Evolutionary conservation across 768 basidiomycete species (phyloP).

Genomic region (Russula virescens): DNA sequence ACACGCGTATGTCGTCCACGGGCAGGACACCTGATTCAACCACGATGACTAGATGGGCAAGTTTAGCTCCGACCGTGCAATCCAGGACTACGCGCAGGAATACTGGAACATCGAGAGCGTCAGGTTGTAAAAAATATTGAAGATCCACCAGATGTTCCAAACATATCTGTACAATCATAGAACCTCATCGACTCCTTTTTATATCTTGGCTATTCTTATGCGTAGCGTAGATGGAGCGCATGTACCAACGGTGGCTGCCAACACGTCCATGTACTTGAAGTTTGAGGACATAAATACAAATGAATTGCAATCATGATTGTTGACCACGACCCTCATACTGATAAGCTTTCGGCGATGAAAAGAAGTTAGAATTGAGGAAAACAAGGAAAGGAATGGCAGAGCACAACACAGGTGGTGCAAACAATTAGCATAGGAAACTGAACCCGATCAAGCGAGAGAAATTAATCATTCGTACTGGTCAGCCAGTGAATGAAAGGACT

Average conservation of each 20-base stretch:
- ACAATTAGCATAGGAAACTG: not conserved
- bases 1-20: not conserved
- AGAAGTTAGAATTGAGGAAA: not conserved
- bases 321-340: not conserved
- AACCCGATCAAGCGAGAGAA: not conserved
- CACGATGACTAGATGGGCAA: slow-evolving; percentile 72
- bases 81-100: slow-evolving; percentile 86
- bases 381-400: not conserved
- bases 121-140: slow-evolving; percentile 12
- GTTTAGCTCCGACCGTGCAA: slow-evolving; percentile 92
- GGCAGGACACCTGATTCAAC: not conserved
- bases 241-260: not conserved
- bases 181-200: not conserved
- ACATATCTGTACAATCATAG: slow-evolving; percentile 11
- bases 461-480: slow-evolving; percentile 1
- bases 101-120: slow-evolving; percentile 70
- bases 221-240: not conserved
- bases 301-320: not conserved
- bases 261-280: not conserved
- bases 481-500: not conserved
- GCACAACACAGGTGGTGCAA: not conserved
- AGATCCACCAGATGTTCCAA: not conserved
- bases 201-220: slow-evolving; percentile 2
- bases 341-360: not conserved
- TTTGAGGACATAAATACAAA: slow-evolving; percentile 8